Conservation (phyloP, 345 rosid species). For the Brassica napus region Da-Ae NC_063436.1:1450501-1451000, state of each 20-base stretch:
- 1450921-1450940: slow-evolving; percentile 75
- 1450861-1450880: slow-evolving; percentile 10
- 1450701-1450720: not conserved
- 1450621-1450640: not conserved
- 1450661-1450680: not conserved
- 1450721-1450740: not conserved
- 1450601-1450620: slow-evolving; percentile 13
- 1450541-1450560: slow-evolving; percentile 6
- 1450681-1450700: not conserved
- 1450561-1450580: not conserved
- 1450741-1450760: not conserved
- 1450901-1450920: not conserved
- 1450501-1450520: slow-evolving; percentile 96
- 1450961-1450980: slow-evolving; percentile 68
- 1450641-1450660: not conserved
- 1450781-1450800: not conserved
- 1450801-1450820: not conserved
- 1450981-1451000: slow-evolving; percentile 51
- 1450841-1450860: slow-evolving; percentile 30
- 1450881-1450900: slow-evolving; percentile 4
- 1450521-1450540: slow-evolving; percentile 82
- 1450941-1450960: slow-evolving; percentile 84
- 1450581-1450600: not conserved
- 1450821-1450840: slow-evolving; percentile 7
- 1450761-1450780: not conserved